These are phyloP conservation scores for Fusarium concolor DNA, from an alignment of 2,329 filamentous ascomycete genomes.

Conservation along the genomic window DNA sequence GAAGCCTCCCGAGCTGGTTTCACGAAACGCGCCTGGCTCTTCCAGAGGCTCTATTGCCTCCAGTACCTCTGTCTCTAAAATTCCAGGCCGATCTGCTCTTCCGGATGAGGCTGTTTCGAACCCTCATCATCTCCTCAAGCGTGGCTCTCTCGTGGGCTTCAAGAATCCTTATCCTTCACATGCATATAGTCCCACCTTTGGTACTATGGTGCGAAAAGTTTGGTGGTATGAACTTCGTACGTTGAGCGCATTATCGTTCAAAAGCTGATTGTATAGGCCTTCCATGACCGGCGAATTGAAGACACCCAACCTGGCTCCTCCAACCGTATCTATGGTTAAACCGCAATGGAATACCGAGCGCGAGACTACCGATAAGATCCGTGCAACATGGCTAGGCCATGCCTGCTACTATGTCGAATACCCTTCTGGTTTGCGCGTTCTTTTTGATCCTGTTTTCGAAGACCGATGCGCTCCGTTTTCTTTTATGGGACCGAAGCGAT, in stretches of 20 bases:
- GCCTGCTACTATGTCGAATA: conserved; percentile 95
- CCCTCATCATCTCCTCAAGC: conserved; percentile 60
- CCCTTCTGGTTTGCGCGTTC: conserved; percentile 83
- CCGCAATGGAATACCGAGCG: conserved; percentile 75
- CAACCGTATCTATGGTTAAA: conserved; percentile 73
- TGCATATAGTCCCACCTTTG: conserved; percentile 36
- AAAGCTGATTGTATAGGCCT: conserved; percentile 47
- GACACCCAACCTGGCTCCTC: conserved; percentile 70
- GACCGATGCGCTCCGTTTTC: conserved; percentile 83
- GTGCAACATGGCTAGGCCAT: conserved; percentile 95
- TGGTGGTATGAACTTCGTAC: conserved; percentile 50
- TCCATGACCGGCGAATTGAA: conserved; percentile 56
- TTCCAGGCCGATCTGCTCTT: conserved; percentile 50
- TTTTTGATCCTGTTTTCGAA: conserved; percentile 95
- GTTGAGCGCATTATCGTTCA: not conserved
- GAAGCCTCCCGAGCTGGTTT: conserved; percentile 35
- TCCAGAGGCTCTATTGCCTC: conserved; percentile 21
- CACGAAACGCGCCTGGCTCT: conserved; percentile 10
- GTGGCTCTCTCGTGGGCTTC: conserved; percentile 58
- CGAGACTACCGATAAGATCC: conserved; percentile 67
- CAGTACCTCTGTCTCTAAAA: conserved; percentile 51
- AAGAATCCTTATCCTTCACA: conserved; percentile 65
- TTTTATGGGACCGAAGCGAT: conserved; percentile 79
- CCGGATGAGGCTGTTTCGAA: conserved; percentile 59
- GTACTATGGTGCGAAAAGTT: conserved; percentile 48